Percentiles rank a stretch among this genome's conserved stretches.
Evolutionary conservation across 2,329 filamentous ascomycete species (phyloP).

Genomic region (Pyrenochaeta sp.): DNA sequence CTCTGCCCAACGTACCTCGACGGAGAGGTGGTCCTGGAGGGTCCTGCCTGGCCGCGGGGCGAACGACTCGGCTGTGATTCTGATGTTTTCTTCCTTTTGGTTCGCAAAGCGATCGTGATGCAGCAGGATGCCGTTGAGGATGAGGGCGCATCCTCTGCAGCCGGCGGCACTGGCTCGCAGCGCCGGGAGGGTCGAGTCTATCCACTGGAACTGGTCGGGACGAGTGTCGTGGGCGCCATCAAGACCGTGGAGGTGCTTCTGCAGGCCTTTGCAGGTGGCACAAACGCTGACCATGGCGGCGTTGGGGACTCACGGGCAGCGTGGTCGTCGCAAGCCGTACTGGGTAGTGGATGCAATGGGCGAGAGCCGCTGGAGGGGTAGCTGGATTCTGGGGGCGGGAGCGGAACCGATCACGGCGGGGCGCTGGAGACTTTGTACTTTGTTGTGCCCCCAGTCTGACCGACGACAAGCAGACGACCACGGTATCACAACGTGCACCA

Average conservation of each 20-base stretch:
- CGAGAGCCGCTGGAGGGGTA: slow-evolving; percentile 18
- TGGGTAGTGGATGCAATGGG: slow-evolving; percentile 8
- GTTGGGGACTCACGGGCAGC: slow-evolving; percentile 1
- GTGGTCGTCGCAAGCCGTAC: too few species aligned
- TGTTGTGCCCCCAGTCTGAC: slow-evolving; percentile 3
- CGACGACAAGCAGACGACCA: slow-evolving; percentile 3
- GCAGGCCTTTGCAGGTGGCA: slow-evolving; percentile 43
- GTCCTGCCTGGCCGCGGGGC: slow-evolving; percentile 12
- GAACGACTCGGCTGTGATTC: slow-evolving; percentile 40
- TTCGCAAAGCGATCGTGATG: slow-evolving; percentile 40
- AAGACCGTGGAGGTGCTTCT: slow-evolving; percentile 35
- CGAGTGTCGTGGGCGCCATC: slow-evolving; percentile 23
- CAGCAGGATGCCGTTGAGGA: slow-evolving; percentile 42
- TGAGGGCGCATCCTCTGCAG: slow-evolving; percentile 43
- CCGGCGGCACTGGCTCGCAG: slow-evolving; percentile 36
- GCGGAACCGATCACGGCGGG: slow-evolving; percentile 14
- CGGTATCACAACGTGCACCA: slow-evolving; percentile 12
- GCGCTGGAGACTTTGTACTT: slow-evolving; percentile 14
- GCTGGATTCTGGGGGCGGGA: slow-evolving; percentile 2
- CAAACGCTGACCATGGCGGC: slow-evolving; percentile 40
- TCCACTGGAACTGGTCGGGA: slow-evolving; percentile 25
- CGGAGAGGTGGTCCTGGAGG: slow-evolving; percentile 43
- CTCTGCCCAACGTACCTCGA: slow-evolving; percentile 43
- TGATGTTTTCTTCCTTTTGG: slow-evolving; percentile 32
- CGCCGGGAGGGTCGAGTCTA: slow-evolving; percentile 38